Base-by-base conservation (phyloP, 768 basidiomycete genomes). In the Trametes coccinea region DNA sequence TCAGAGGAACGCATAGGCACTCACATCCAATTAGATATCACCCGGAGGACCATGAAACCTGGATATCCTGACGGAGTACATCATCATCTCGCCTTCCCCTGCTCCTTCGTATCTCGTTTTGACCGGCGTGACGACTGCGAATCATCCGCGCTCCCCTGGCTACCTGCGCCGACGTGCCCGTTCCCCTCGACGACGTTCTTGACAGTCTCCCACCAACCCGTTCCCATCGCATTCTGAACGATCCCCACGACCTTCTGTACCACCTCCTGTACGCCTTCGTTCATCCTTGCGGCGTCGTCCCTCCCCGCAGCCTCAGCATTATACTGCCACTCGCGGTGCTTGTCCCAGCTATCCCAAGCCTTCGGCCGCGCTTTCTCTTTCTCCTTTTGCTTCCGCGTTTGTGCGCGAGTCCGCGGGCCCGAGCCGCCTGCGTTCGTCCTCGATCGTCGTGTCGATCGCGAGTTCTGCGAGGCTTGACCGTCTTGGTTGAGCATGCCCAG, bases 271-370 rank as follows among this genome's bases (percentile, higher is more conserved):
- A 59, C 47, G 27, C 54, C 60, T 8, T 62, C 73, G 69, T 56
- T 59, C 49, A 37, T 46, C 45, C 57, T 53, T 47, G 63, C 66
- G 9, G 59, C 72, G 71, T 65, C 62, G 44, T 67, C 66, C 4
- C 66, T 65, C 31, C 61, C 59, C 53, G 64, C 55, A 60, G 66
- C 66, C 13, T 69, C 49, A 56, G 72, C 67, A 22, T 64, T 63
- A 69, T 84, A 79, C 69, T 84, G 83, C 88, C 87, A 86, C 46
- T 84, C 79, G 41, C 72, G 74, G 69, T 88, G 87, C 49, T 74
- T 74, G 49, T 84, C 80, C 67, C 87, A 92, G 13, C 86, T 78
- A 45, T 90, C 86, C 88, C 87, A 90, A 50, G 84, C 71, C 62
- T 82, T 84, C 4, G 85, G 75, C 16, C 71, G 72, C 47, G 66